Conservation (phyloP, 2,329 filamentous ascomycete genomes). For the Scedosporium minutisporum region DNA sequence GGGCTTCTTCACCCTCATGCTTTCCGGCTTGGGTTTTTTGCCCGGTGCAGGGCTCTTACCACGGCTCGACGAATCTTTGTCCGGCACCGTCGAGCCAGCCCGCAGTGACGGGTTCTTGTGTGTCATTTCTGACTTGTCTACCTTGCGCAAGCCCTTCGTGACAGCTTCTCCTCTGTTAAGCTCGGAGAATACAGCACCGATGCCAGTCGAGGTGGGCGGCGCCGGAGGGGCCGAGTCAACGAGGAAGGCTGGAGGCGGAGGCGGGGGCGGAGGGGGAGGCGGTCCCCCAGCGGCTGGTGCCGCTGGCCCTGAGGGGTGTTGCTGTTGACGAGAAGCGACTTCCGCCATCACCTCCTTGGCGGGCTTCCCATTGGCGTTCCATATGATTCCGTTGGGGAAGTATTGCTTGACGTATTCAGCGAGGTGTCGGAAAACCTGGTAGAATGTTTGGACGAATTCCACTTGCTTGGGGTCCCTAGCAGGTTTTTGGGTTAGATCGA, state of each 20-base stretch:
- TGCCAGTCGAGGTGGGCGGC: slow-evolving; percentile 43
- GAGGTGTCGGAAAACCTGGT: slow-evolving; percentile 78
- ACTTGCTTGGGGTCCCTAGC: slow-evolving; percentile 67
- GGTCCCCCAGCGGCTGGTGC: slow-evolving; percentile 41
- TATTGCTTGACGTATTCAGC: slow-evolving; percentile 76
- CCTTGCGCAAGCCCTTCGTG: slow-evolving; percentile 81
- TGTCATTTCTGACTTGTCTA: slow-evolving; percentile 93
- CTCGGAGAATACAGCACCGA: slow-evolving; percentile 83
- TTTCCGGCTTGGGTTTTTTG: slow-evolving; percentile 79
- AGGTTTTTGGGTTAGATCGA: not conserved
- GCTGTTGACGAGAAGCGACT: slow-evolving; percentile 30
- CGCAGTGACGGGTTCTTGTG: slow-evolving; percentile 93
- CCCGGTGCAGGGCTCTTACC: slow-evolving; percentile 81
- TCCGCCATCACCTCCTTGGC: slow-evolving; percentile 57
- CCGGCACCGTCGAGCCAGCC: slow-evolving; percentile 59
- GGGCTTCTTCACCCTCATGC: slow-evolving; percentile 75
- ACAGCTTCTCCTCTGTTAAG: slow-evolving; percentile 84
- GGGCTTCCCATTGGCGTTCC: slow-evolving; percentile 72
- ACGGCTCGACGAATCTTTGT: slow-evolving; percentile 43
- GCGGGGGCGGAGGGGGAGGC: slow-evolving; percentile 58
- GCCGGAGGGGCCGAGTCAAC: slow-evolving; percentile 28
- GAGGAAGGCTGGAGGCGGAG: slow-evolving; percentile 57
- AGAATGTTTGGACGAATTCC: slow-evolving; percentile 89
- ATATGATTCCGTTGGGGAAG: slow-evolving; percentile 68
- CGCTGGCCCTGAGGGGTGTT: slow-evolving; percentile 24